Conservation (phyloP, 495 filamentous ascomycete genomes). For the Pyrenula aspistea region DNA sequence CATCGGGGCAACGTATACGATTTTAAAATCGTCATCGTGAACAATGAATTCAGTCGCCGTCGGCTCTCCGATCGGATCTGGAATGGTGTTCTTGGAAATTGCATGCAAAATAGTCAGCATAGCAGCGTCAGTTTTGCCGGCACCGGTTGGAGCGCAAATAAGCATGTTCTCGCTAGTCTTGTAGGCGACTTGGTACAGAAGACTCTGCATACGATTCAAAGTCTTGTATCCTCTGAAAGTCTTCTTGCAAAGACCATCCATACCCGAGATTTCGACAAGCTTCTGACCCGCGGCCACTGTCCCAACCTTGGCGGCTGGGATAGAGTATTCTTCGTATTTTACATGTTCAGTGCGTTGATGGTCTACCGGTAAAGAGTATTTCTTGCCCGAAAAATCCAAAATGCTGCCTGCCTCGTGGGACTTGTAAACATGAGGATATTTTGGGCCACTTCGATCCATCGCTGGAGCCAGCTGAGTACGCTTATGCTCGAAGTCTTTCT, state of each 20-base stretch:
- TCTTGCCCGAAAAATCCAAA: slow-evolving; percentile 59
- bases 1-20: slow-evolving; percentile 96
- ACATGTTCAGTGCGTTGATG: slow-evolving; percentile 46
- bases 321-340: slow-evolving; percentile 77
- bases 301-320: slow-evolving; percentile 76
- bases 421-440: slow-evolving; percentile 92
- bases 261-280: slow-evolving; percentile 61
- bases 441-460: slow-evolving; percentile 43
- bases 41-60: slow-evolving; percentile 66
- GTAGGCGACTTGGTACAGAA: slow-evolving; percentile 93
- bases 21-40: slow-evolving; percentile 82
- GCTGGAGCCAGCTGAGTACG: slow-evolving; percentile 50
- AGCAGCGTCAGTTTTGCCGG: slow-evolving; percentile 97
- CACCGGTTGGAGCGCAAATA: slow-evolving; percentile 95
- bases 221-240: slow-evolving; percentile 92
- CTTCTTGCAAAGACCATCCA: slow-evolving; percentile 82
- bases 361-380: slow-evolving; percentile 62
- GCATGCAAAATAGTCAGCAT: slow-evolving; percentile 90
- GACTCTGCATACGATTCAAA: slow-evolving; percentile 94
- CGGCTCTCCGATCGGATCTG: slow-evolving; percentile 64
- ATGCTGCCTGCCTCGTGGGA: slow-evolving; percentile 71
- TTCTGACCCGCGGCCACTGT: slow-evolving; percentile 55
- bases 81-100: slow-evolving; percentile 70
- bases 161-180: slow-evolving; percentile 96
- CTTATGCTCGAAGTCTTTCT: slow-evolving; percentile 75